These are phyloP conservation scores for Hirsutella rhossiliensis DNA, from an alignment of 2,329 filamentous ascomycete species.

Conservation along the genomic window DNA sequence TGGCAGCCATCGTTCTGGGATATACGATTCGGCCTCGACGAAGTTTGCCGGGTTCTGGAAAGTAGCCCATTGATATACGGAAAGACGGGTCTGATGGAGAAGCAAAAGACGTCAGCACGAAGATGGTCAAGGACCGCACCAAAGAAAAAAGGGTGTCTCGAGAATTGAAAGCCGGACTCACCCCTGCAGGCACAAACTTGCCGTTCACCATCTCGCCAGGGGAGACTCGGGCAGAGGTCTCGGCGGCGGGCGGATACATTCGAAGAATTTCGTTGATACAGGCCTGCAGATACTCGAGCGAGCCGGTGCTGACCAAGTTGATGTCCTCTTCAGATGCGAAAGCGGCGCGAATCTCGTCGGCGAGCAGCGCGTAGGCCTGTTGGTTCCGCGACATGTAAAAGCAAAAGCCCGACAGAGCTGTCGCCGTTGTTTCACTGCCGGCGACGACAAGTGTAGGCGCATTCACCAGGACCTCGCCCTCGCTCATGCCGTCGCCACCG, in stretches of 20 bases:
- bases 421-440: slow-evolving; percentile 22
- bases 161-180: slow-evolving; percentile 9
- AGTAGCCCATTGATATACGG: slow-evolving; percentile 31
- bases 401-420: slow-evolving; percentile 14
- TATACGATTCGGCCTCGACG: slow-evolving; percentile 28
- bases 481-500: slow-evolving; percentile 15
- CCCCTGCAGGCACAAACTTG: slow-evolving; percentile 20
- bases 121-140: not conserved
- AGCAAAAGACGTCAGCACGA: not conserved
- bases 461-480: slow-evolving; percentile 20
- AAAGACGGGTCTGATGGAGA: slow-evolving; percentile 24
- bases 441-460: slow-evolving; percentile 13
- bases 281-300: slow-evolving; percentile 24
- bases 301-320: slow-evolving; percentile 16
- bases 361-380: slow-evolving; percentile 15
- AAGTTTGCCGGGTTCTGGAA: slow-evolving; percentile 32
- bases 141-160: too few species aligned
- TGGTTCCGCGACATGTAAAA: slow-evolving; percentile 20
- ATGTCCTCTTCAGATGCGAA: slow-evolving; percentile 26
- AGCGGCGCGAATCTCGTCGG: slow-evolving; percentile 19
- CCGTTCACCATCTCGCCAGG: slow-evolving; percentile 21
- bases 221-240: slow-evolving; percentile 14
- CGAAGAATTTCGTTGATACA: slow-evolving; percentile 29
- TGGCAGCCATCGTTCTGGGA: slow-evolving; percentile 32
- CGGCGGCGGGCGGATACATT: slow-evolving; percentile 22